Conservation (phyloP, 805 yeast species). For the Wickerhamiella galacta region DNA sequence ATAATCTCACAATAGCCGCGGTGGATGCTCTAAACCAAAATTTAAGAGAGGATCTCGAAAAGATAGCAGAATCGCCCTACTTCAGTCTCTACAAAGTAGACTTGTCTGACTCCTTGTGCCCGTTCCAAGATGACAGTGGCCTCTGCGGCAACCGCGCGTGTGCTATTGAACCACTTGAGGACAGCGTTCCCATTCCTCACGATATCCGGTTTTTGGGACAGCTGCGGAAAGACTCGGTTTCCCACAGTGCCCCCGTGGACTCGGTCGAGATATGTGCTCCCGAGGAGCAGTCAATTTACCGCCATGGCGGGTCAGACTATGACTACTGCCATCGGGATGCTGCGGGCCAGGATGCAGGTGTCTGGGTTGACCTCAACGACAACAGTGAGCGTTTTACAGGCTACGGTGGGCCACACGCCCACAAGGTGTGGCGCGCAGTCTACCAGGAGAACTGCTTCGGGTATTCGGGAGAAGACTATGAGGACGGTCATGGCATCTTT, state of each 20-base stretch:
- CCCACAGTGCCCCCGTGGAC: slow-evolving; percentile 16
- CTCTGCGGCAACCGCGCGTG: slow-evolving; percentile 78
- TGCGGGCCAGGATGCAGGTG: slow-evolving; percentile 27
- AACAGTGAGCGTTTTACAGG: slow-evolving; percentile 97
- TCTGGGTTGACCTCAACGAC: slow-evolving; percentile 66
- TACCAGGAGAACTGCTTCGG: slow-evolving; percentile 85
- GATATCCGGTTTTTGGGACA: slow-evolving; percentile 54
- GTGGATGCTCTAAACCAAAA: slow-evolving; percentile 35
- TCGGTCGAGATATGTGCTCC: slow-evolving; percentile 13
- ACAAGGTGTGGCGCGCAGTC: slow-evolving; percentile 83
- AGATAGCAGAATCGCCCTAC: slow-evolving; percentile 55
- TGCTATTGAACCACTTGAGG: slow-evolving; percentile 72
- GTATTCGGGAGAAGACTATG: slow-evolving; percentile 17
- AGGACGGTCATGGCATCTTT: slow-evolving; percentile 1
- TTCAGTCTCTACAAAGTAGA: slow-evolving; percentile 80
- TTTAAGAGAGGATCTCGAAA: slow-evolving; percentile 39
- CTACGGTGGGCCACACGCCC: slow-evolving; percentile 81
- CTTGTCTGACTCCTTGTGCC: slow-evolving; percentile 52
- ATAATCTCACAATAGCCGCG: slow-evolving; percentile 20
- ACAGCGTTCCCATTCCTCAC: slow-evolving; percentile 47
- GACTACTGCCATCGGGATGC: slow-evolving; percentile 29
- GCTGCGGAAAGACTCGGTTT: slow-evolving; percentile 24
- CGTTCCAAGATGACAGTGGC: slow-evolving; percentile 65
- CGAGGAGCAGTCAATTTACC: slow-evolving; percentile 9
- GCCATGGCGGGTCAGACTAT: not conserved